These are phyloP conservation scores for Saccharum officinarum DNA, from an alignment of 176 grass and related monocot genomes.

Conservation along the genomic window DNA sequence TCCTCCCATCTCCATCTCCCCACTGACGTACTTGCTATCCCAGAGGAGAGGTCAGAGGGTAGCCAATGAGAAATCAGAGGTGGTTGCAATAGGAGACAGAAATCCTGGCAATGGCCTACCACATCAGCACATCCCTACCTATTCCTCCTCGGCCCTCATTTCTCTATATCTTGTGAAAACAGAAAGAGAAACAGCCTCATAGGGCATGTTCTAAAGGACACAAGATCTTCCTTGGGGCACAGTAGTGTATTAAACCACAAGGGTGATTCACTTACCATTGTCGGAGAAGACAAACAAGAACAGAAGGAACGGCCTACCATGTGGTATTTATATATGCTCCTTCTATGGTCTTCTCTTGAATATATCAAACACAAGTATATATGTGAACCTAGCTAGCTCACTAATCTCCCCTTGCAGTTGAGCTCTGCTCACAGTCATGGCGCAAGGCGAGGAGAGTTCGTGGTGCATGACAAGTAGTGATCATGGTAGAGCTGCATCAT, in stretches of 20 bases:
- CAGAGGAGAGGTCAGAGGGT: slow-evolving; percentile 47
- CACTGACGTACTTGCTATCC: slow-evolving; percentile 62
- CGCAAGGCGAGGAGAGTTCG: slow-evolving; percentile 46
- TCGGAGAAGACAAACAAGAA: slow-evolving; percentile 42
- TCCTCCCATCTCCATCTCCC: slow-evolving; percentile 13
- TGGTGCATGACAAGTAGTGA: slow-evolving; percentile 50
- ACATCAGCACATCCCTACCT: slow-evolving; percentile 16
- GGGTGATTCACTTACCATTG: slow-evolving; percentile 46
- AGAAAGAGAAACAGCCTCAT: slow-evolving; percentile 34
- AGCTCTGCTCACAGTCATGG: slow-evolving; percentile 26
- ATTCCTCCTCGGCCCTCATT: slow-evolving; percentile 7
- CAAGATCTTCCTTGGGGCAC: slow-evolving; percentile 62
- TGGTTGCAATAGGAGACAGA: slow-evolving; percentile 54
- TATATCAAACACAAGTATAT: slow-evolving; percentile 7
- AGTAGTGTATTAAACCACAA: slow-evolving; percentile 54
- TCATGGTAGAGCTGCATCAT: slow-evolving; percentile 35
- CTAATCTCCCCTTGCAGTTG: slow-evolving; percentile 8
- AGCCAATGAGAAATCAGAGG: slow-evolving; percentile 54
- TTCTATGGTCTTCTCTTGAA: slow-evolving; percentile 19
- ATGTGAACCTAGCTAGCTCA: slow-evolving; percentile 21
- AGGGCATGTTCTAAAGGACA: slow-evolving; percentile 64
- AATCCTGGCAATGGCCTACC: slow-evolving; percentile 48
- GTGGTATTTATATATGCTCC: slow-evolving; percentile 27
- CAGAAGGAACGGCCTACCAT: slow-evolving; percentile 33
- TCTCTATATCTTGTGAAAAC: slow-evolving; percentile 32